phyloP scores from a whole-genome alignment of 306 rosid species.

The Casuarina cunninghamiana region DNA sequence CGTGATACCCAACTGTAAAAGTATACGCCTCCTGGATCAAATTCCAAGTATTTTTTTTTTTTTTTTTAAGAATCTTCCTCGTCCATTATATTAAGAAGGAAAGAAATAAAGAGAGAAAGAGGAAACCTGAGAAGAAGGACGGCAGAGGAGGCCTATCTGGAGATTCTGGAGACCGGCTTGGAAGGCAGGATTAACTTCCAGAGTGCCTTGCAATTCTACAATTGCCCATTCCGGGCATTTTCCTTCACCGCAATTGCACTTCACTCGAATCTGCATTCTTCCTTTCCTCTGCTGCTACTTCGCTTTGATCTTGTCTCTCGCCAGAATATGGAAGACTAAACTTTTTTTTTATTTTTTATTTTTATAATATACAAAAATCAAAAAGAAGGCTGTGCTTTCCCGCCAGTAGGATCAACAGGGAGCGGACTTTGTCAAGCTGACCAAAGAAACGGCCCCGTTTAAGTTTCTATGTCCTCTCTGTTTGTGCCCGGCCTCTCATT shows the following conservation, averaged over 20 bases:
- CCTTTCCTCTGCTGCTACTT: neutral
- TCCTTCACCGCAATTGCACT: conserved; percentile 62
- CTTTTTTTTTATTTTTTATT: no score
- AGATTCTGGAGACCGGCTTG: conserved; percentile 60
- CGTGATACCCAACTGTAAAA: conserved; percentile 85
- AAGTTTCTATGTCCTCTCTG: no score
- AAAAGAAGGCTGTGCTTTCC: no score
- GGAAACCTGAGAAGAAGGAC: conserved; percentile 67
- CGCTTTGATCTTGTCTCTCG: neutral
- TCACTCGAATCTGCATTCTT: conserved; percentile 66
- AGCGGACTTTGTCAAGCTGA: no score
- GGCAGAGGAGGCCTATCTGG: conserved; percentile 69
- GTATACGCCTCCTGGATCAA: conserved; percentile 62
- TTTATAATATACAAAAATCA: no score
- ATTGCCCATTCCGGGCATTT: conserved; percentile 78
- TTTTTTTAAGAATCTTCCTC: neutral
- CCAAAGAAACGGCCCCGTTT: no score
- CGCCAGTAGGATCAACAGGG: no score
- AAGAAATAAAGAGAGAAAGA: neutral
- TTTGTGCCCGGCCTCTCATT: no score
- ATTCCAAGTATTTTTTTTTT: neutral
- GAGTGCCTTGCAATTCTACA: conserved; percentile 70
- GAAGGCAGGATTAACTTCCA: conserved; percentile 63
- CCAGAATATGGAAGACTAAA: neutral
- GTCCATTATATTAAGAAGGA: neutral